These are phyloP conservation scores for Claviceps pazoutovae DNA, from an alignment of 2,329 filamentous ascomycete genomes.

Conservation along the genomic window DNA sequence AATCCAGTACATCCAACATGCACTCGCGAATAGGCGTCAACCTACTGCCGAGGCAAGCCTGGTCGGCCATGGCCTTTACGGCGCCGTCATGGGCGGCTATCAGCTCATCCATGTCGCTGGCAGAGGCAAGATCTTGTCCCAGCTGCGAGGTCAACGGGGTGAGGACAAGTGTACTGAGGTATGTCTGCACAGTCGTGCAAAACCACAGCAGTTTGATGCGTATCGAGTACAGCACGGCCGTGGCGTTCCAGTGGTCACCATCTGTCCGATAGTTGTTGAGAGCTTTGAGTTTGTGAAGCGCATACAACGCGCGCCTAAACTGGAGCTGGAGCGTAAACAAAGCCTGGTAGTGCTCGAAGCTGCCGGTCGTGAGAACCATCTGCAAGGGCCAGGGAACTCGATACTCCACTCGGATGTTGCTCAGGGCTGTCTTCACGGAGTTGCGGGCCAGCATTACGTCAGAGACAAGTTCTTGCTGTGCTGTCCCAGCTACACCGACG, in stretches of 20 bases:
- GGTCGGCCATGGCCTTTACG: slow-evolving; percentile 46
- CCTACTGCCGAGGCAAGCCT: slow-evolving; percentile 55
- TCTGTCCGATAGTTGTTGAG: slow-evolving; percentile 26
- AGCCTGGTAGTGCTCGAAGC: slow-evolving; percentile 52
- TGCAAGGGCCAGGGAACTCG: slow-evolving; percentile 50
- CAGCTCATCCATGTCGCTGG: slow-evolving; percentile 71
- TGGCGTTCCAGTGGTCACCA: slow-evolving; percentile 25
- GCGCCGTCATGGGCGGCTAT: slow-evolving; percentile 53
- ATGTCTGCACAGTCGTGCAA: slow-evolving; percentile 57
- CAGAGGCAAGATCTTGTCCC: slow-evolving; percentile 38
- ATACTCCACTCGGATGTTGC: slow-evolving; percentile 52
- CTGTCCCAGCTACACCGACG: slow-evolving; percentile 33
- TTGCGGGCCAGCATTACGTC: slow-evolving; percentile 33
- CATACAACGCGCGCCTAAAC: slow-evolving; percentile 53
- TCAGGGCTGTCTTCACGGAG: slow-evolving; percentile 44
- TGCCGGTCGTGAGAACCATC: slow-evolving; percentile 58
- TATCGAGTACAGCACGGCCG: slow-evolving; percentile 41
- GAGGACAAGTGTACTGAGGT: slow-evolving; percentile 62
- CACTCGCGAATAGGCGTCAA: slow-evolving; percentile 57
- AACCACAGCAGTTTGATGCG: slow-evolving; percentile 67
- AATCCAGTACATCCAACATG: slow-evolving; percentile 62
- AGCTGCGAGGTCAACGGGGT: slow-evolving; percentile 45
- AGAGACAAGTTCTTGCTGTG: slow-evolving; percentile 25
- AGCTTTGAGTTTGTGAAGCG: slow-evolving; percentile 44
- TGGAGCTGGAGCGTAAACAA: slow-evolving; percentile 69